Evolutionary conservation across 257 asterid species (phyloP).

Genomic region (Solanum arcanum): DNA sequence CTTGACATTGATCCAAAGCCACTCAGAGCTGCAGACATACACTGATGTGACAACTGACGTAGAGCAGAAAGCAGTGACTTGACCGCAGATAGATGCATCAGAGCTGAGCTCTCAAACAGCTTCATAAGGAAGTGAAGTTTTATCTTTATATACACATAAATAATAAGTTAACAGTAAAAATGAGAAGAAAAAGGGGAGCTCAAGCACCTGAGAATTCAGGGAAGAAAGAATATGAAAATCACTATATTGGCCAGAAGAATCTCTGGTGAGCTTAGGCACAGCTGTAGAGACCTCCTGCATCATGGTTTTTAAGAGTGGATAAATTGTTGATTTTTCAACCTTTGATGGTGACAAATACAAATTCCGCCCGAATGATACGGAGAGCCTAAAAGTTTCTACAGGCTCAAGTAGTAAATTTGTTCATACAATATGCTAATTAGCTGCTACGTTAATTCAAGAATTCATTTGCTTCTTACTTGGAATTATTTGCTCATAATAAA

Average conservation of each 20-base stretch:
- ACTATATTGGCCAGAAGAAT: conserved; percentile 88
- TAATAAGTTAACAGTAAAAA: background rate
- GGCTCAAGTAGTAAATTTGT: background rate
- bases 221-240: conserved; percentile 94
- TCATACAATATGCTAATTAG: background rate
- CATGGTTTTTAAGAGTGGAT: background rate
- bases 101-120: conserved; percentile 96
- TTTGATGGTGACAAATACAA: background rate
- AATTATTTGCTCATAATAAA: background rate
- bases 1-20: conserved; percentile 62
- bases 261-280: conserved; percentile 76
- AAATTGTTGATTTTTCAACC: background rate
- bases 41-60: conserved; percentile 75
- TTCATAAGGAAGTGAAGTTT: conserved; percentile 6
- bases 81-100: conserved; percentile 87
- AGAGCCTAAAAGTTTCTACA: background rate
- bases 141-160: background rate
- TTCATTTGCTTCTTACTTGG: background rate
- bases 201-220: conserved; percentile 71
- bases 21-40: conserved; percentile 52
- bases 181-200: background rate
- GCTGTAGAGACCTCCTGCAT: conserved; percentile 78
- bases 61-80: conserved; percentile 92
- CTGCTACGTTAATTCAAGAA: background rate
- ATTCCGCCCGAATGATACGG: background rate